Base-by-base conservation (phyloP, 2,329 filamentous ascomycete species). In the Fusarium setosum region DNA sequence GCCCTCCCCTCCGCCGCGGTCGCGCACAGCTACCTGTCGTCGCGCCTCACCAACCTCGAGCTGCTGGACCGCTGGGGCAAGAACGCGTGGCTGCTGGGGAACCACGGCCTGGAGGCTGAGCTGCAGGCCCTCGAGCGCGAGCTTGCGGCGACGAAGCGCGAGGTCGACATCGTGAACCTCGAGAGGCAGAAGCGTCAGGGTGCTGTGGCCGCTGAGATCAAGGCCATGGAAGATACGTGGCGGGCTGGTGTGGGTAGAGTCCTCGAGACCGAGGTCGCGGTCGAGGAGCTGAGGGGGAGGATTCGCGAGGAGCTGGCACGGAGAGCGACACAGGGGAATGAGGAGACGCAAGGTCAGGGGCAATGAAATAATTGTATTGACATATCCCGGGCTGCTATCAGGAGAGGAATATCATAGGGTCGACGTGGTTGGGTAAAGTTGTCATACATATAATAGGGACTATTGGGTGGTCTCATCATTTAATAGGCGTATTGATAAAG, bases 31-130 rank as follows among this genome's bases (percentile, higher is more conserved):
- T 87, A 88, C 76, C 81, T 89, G 12, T 67, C 75, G 12, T 72
- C 78, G n/a, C 84, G 87, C 4, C 76, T 81, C 32, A 72, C 82
- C 29, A 84, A 88, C 77, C 86, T 97, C 17, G 81, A 83, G 2
- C 84, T 97, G n/a, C 86, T 97, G 18, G 92, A 96, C 72, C 84
- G 84, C 49, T 90, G 90, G 77, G 96, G 95, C 68, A 93, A 93
- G 80, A 97, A 97, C 77, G 91, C 93, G 10, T 98, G 96, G 95
- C 83, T 99, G 55, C 86, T 97, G 9, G 88, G 88, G 6, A 99
- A 99, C 77, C 88, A 90, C 70, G 88, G 92, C 68, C 78, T 94
- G 18, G 95, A 97, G 79, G 87, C 88, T 40, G 86, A 93, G 38
- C 69, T 80, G 20, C 84, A 85, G 49, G 77, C 77, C 12, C 73